Evolutionary conservation across 192 early-diverging fungal genomes (phyloP), one percentile per base, ranked within the genome.

Genomic region (Geranomyces michiganensis): DNA sequence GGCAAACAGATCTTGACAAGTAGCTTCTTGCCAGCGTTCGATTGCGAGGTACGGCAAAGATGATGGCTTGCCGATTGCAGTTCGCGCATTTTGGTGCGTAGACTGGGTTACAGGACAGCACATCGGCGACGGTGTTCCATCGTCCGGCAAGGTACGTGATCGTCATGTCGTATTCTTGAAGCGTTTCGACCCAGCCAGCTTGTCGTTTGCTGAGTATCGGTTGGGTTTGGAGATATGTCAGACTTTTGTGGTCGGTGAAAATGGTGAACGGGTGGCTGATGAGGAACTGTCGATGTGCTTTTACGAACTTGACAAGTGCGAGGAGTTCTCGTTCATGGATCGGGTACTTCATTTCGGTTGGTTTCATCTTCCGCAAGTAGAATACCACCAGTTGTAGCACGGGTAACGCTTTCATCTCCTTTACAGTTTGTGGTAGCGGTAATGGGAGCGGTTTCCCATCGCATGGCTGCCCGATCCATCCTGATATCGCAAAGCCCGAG

Each of bases 171-270:
- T 27, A 67, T 26, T 47, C 21, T 55, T 67, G 65, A 3, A 67
- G 47, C 2, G 45, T n/a, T 21, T 67, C 65, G 48, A 69, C 56
- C 78, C 76, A 84, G 0, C 69, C 56, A 41, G 71, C 75, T 24
- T 81, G 82, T 9, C 81, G 48, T 13, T 70, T 56, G n/a, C 65
- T 76, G 9, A 80, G 66, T 4, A 67, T 43, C 1, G 22, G 55
- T 0, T 66, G 73, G 0, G 71, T 77, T 9, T 60, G 65, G 19
- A 84, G 82, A 21, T 78, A 82, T 22, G 70, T 62, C 17, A 82
- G 62, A 48, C 78, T 78, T 17, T 71, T 67, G 27, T 85, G 84
- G 47, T 67, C 65, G 26, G 65, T 67, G 26, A 67, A 53, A 1
- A 48, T n/a, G 3, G 36, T 41, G 36, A 41, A 41, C 10, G 36